Evolutionary conservation across 164 flowering plant species (phyloP), one percentile per base, ranked within the genome.

Genomic region (Magnolia sinica): DNA sequence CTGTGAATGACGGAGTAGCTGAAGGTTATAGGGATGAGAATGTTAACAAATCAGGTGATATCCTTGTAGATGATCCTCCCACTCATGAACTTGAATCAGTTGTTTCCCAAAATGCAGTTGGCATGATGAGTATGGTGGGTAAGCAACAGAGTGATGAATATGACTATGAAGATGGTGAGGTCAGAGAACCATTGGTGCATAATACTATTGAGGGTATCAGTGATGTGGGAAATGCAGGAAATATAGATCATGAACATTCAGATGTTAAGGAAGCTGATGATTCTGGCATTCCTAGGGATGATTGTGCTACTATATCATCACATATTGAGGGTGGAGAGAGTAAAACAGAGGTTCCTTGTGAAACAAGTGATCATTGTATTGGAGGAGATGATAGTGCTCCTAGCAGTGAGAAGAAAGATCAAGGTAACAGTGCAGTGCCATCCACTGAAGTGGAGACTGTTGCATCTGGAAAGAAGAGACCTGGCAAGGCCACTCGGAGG

Each of bases 91-190:
- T 64, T 77, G 89, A 83, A 20, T 81, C 87, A 8, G 89, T 84
- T 75, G 85, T 84, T 29, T 76, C 81, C 79, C 84, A 71, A 51
- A 79, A 72, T 63, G 37, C 65, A 73, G 74, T 45, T 74, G 50
- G 8, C 23, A 76, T 66, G 81, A 78, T 58, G 58, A 20, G 18
- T 55, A 3, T 55, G 20, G 74, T 77, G 63, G 58, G 23, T 67
- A 79, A 67, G 75, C 75, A 24, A 11, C 74, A 73, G 65, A 63
- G 55, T 58, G 61, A 68, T 74, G 88, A 85, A 59, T 87, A 89
- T 70, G 91, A 88, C 18, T 86, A 80, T 79, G 94, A 89, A 83
- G 92, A 91, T 84, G 92, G 95, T 68, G 92, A 91, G 82, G 86
- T 88, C 19, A 82, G 89, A 64, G 90, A 88, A 76, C 76, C 85